Base-by-base conservation (phyloP, 495 filamentous ascomycete genomes). In the Aspergillus sclerotioniger region DNA sequence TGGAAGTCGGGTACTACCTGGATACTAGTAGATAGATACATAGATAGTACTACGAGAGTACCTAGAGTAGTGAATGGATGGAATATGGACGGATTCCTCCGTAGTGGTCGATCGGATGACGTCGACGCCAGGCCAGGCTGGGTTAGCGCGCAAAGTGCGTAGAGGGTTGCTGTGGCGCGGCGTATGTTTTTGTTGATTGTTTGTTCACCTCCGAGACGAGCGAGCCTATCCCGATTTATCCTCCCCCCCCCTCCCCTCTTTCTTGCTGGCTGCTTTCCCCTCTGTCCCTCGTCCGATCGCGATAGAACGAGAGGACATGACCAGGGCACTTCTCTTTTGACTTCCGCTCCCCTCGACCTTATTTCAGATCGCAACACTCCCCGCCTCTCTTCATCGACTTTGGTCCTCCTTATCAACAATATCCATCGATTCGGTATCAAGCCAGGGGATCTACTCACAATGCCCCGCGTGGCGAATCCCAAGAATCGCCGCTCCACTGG, bases 391-490 rank as follows among this genome's bases (percentile, higher is more conserved):
- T 5, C 25, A 5, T n/a, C 9, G 13, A 15, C 33, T 17, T 33
- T 17, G 6, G 47, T 35, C 57, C 56, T 55, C 37, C 56, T 52
- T 46, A 46, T 51, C 57, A 46, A 52, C 58, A 53, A 32, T 50
- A 61, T 65, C 70, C 13, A n/a, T 37, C 33, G 12, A 65, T 62
- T 63, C 59, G 45, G 5, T 25, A 25, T 25, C 25, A 25, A 25
- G 25, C 49, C 35, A n/a, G 12, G 37, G 13, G 10, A 41, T 12
- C 16, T 28, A 56, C 47, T 60, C 66, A 85, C 67, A 58, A 92
- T 92, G 89, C 87, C 89, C 78, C 85, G 89, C 71, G 86, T 90
- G 59, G 80, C 84, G 52, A 86, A 88, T 62, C 70, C 71, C 51
- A 78, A 77, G 66, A 74, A 78, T 63, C 75, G 77, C 59, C 76